Evolutionary conservation across 1,284 basidiomycete genomes (phyloP), one percentile per base, ranked within the genome.

Genomic region (Sphagnurus paluster): DNA sequence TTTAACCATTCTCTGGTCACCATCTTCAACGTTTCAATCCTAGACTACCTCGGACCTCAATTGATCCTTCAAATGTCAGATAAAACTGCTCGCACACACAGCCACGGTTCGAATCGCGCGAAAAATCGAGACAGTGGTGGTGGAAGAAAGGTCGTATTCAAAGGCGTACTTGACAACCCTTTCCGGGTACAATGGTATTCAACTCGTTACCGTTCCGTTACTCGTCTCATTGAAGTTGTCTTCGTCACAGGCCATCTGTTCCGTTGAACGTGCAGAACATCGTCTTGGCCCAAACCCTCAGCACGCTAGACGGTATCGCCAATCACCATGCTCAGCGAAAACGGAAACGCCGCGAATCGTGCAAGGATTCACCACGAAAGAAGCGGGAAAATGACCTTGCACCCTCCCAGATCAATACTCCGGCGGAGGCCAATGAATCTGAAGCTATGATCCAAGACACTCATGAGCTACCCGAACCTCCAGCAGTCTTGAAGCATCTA

Each of bases 81-180:
- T 8, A 54, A 46, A 37, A 44, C 67, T 6, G 81, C 71, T 21
- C 73, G 72, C 33, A 68, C 68, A 2, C 75, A 85, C 49, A 74
- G 65, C 3, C 76, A 81, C 49, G 62, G 64, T 11, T 84, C 86
- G 1, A 86, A 84, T 55, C 77, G 86, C 26, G 76, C 75, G 20
- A 80, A 71, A 54, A 60, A 65, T n/a, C 69, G 69, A 36, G 66
- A 72, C n/a, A n/a, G n/a, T 20, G 54, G 52, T 14, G 60, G 58
- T 29, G 71, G 73, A 32, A 68, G 63, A 50, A 89, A 81, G 57
- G 65, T 70, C 1, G 79, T 82, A 0, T 87, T 80, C 67, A 89
- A 80, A 53, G 76, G 76, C 48, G 82, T 85, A 1, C 67, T 90
- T 14, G 81, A 83, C 43, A 89, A 79, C 52, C 87, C 88, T 1